Evolutionary conservation across 1,284 basidiomycete species (phyloP).

Genomic region (Coriolopsis trogii): DNA sequence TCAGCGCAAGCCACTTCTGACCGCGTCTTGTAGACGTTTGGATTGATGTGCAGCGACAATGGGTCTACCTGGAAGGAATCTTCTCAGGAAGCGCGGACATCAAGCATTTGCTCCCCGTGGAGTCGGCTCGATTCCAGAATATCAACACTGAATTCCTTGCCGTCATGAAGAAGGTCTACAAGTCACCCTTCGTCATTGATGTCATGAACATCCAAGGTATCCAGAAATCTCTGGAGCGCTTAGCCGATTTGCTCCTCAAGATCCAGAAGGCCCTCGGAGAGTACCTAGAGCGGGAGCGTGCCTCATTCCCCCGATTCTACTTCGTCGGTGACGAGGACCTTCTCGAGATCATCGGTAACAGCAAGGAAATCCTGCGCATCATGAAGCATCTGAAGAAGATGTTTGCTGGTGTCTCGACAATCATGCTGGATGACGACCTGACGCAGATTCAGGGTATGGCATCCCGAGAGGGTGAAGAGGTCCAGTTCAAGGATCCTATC

Average conservation of each 20-base stretch:
- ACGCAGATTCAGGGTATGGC: constrained; percentile 90
- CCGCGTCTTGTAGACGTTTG: constrained; percentile 76
- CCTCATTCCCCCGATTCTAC: constrained; percentile 99
- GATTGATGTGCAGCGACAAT: constrained; percentile 99
- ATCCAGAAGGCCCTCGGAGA: constrained; percentile 99
- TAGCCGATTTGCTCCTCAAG: constrained; percentile 95
- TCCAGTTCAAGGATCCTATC: constrained; percentile 84
- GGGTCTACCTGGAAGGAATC: constrained; percentile 99
- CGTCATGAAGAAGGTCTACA: constrained; percentile 99
- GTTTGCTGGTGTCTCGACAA: constrained; percentile 96
- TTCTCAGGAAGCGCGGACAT: constrained; percentile 99
- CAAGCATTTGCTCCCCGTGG: constrained; percentile 97
- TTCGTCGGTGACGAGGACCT: constrained; percentile 99
- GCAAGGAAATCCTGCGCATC: constrained; percentile 96
- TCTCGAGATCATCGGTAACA: constrained; percentile 98
- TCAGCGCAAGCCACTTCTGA: background rate
- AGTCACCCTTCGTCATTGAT: constrained; percentile 96
- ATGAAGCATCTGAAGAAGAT: constrained; percentile 99
- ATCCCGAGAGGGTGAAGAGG: constrained; percentile 94
- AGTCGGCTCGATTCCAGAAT: constrained; percentile 96
- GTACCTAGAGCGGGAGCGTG: constrained; percentile 96
- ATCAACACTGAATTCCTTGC: constrained; percentile 99
- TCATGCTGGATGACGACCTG: constrained; percentile 88
- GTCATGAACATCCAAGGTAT: constrained; percentile 96
- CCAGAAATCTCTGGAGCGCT: constrained; percentile 95